Evolutionary conservation across 305 asterid genomes (phyloP), one percentile per base, ranked within the genome.

Genomic region (Fraxinus platypoda): DNA sequence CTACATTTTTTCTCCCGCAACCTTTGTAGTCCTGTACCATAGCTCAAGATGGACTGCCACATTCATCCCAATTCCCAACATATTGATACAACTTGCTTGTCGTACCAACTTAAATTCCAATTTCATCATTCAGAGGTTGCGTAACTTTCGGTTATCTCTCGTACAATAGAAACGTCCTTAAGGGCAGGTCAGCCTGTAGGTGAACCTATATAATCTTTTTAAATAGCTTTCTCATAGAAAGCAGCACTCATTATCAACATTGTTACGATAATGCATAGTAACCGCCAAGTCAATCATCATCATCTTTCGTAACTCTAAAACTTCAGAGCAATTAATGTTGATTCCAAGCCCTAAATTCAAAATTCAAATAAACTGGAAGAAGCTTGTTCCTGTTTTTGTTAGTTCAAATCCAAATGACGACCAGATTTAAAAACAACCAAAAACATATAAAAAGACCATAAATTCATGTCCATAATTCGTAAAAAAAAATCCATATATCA

Each of bases 291-390:
- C 75, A 12, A 30, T 12, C 21, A 30, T 28, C 75, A 70, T 28
- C 75, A 30, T 70, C 75, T 28, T 28, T 25, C 1, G 73, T 28
- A 4, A 66, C 35, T 68, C 37, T 26, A 68, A 66, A 26, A 68
- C 37, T 68, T 31, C 25, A 75, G 70, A 57, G 38, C 26, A 64
- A 41, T 38, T 28, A 80, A 75, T 77, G 77, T 31, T 28, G 59
- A 64, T 76, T 77, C 59, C 77, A 66, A 33, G 74, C 66, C 79
- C 34, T 79, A 66, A 81, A 81, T 38, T 76, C 68, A 31, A 30
- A 70, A 70, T 30, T 30, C 38, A 70, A 30, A 30, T 6, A 71
- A 71, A 31, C 9, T 68, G 35, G 38, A 31, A 26, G 43, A 31
- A 70, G 23, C n/a, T 66, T 12, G 35, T 28, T 68, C 37, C 19